Conservation (phyloP, 108 stramenopile species). For the Cyclotella choctawhatcheeana region DNA sequence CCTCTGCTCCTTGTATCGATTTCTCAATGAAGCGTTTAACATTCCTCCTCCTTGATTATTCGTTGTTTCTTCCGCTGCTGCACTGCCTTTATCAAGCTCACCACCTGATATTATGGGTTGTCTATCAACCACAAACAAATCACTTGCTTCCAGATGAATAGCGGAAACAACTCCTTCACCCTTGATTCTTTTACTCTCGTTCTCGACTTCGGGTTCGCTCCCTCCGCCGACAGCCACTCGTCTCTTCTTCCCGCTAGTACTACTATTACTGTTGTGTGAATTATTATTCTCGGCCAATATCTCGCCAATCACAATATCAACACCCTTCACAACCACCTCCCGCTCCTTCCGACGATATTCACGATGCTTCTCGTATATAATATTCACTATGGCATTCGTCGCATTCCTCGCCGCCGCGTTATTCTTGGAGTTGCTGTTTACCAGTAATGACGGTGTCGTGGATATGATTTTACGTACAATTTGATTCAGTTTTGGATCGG, state of each 20-base stretch:
- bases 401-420: constrained; percentile 24
- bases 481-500: constrained; percentile 28
- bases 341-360: constrained; percentile 79
- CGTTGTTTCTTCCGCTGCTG: not conserved
- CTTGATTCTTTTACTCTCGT: not conserved
- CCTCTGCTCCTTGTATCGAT: constrained; percentile 69
- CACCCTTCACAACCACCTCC: constrained; percentile 47
- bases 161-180: too few relatives aligned
- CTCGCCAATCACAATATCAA: constrained; percentile 53
- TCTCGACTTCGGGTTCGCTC: not conserved
- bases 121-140: constrained; percentile 1
- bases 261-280: constrained; percentile 1
- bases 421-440: constrained; percentile 2
- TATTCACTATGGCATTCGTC: constrained; percentile 15
- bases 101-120: not conserved
- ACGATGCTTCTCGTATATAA: constrained; percentile 53
- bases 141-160: not conserved
- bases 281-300: constrained; percentile 1
- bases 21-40: constrained; percentile 71
- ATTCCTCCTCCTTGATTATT: constrained; percentile 46
- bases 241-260: constrained; percentile 31
- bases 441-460: constrained; percentile 34
- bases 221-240: constrained; percentile 28
- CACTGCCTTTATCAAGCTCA: constrained; percentile 5
- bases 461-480: constrained; percentile 39